phyloP scores from a whole-genome alignment of 2,329 filamentous ascomycete species.

The Fusarium foetens region DNA sequence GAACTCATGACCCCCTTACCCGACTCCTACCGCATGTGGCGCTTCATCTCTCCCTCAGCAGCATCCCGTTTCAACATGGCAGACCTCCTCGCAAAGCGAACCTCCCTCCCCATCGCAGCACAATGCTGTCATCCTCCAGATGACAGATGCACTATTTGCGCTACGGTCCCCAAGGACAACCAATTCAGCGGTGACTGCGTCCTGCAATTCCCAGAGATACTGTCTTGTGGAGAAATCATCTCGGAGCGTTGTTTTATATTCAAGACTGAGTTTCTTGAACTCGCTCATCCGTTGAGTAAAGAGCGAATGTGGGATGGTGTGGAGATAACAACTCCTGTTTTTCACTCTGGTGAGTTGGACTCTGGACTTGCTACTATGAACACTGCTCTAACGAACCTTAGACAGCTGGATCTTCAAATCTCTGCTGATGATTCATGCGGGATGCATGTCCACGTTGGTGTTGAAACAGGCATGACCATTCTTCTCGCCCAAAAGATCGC shows the following conservation, averaged over 20 bases:
- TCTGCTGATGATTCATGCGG: conserved; percentile 36
- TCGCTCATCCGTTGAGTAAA: background rate
- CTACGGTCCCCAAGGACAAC: background rate
- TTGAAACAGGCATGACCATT: conserved; percentile 36
- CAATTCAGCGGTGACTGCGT: background rate
- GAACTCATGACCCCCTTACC: conserved; percentile 33
- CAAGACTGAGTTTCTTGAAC: conserved; percentile 12
- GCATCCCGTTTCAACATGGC: conserved; percentile 14
- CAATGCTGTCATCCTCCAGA: background rate
- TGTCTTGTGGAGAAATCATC: background rate
- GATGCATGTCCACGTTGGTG: conserved; percentile 43
- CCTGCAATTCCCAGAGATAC: background rate
- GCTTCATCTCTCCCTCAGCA: background rate
- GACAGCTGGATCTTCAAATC: conserved; percentile 9
- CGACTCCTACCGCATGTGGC: background rate
- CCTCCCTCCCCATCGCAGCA: background rate
- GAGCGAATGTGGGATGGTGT: conserved; percentile 20
- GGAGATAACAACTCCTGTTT: conserved; percentile 38
- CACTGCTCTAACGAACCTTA: conserved; percentile 13
- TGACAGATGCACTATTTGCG: background rate
- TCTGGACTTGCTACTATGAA: conserved; percentile 19
- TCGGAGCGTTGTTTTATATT: conserved; percentile 24
- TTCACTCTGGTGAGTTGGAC: conserved; percentile 25
- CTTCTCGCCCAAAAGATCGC: conserved; percentile 39
- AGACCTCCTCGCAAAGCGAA: background rate